Percentiles rank a stretch among this genome's conserved stretches.
phyloP scores from a whole-genome alignment of 257 asterid genomes.

The Cynanchum wilfordii region DNA sequence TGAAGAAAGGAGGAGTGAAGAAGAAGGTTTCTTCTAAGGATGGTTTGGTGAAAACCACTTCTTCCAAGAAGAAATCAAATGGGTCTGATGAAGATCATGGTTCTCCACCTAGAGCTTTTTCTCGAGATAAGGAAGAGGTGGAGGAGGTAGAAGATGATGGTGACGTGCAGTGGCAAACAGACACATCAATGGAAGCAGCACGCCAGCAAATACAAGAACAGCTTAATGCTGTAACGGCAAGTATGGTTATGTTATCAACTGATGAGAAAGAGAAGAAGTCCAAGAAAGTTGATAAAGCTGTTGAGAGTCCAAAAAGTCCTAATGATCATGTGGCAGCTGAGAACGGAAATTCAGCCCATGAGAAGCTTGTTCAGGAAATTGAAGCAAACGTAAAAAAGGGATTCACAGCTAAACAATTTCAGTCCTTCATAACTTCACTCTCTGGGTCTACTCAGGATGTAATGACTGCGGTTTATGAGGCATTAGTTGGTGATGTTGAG shows the following conservation, averaged over 20 bases:
- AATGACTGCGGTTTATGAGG: constrained; percentile 29
- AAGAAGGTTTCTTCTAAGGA: constrained; percentile 38
- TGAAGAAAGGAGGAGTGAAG: constrained; percentile 38
- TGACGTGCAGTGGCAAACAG: constrained; percentile 78
- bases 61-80: constrained; percentile 25
- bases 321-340: constrained; percentile 1
- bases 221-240: constrained; percentile 66
- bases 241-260: constrained; percentile 68
- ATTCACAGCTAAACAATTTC: constrained; percentile 19
- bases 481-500: constrained; percentile 28
- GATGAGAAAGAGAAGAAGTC: constrained; percentile 44
- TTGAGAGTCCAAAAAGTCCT: constrained; percentile 18
- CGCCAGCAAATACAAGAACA: constrained; percentile 64
- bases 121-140: constrained; percentile 13
- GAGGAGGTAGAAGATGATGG: constrained; percentile 20
- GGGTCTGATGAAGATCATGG: constrained; percentile 34
- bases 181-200: constrained; percentile 72
- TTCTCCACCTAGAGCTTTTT: constrained; percentile 22
- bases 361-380: constrained; percentile 27
- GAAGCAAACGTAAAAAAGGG: constrained; percentile 24
- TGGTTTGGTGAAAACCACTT: constrained; percentile 14
- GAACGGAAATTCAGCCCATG: constrained; percentile 19
- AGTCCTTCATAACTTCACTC: constrained; percentile 25
- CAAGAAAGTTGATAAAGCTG: constrained; percentile 17
- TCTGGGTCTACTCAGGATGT: constrained; percentile 32